Evolutionary conservation across 495 filamentous ascomycete species (phyloP), one percentile per base, ranked within the genome.

Genomic region (Cercophora scortea): DNA sequence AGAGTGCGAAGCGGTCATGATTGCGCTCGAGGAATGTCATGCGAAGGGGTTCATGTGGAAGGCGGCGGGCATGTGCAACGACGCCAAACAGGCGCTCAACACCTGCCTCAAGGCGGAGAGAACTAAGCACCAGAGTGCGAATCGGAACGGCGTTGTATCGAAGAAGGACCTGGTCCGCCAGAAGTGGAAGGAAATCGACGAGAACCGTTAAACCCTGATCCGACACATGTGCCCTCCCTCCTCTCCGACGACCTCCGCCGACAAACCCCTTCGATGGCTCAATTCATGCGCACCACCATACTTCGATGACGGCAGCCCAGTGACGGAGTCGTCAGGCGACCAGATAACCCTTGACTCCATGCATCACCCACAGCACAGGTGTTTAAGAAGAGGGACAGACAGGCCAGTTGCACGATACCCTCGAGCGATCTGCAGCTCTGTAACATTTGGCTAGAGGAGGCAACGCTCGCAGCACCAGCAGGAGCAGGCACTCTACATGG

Each of bases 1-100:
- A 98, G 94, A 83, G 54, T 98, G 93, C 79, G 88, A 90, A 70
- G 90, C 90, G 57, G 79, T 97, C 60, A 96, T 96, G 86, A 81
- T 71, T 16, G 85, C 87, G 46, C 86, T 98, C 52, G 93, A 97
- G 50, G 90, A 95, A 75, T 98, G 93, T 72, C 93, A 98, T 66
- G 90, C 89, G 11, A 79, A 79, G 40, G 92, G 92, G 32, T 97
- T 97, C 74, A 64, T 97, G 8, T 88, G 84, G 78, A 95, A 93
- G 66, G 80, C 86, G 2, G 70, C 87, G 41, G 93, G 93, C 42
- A 89, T 85, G 76, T 98, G 93, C 83, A 97, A 87, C 62, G 79
- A 84, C 34, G 80, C 84, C 45, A 98, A 98, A 68, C 69, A 75
- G 32, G 71, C 88, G 19, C 86, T 98, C 48, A 90, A 85, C 67